phyloP scores from a whole-genome alignment of 306 rosid species.

The Malus orientalis region DNA sequence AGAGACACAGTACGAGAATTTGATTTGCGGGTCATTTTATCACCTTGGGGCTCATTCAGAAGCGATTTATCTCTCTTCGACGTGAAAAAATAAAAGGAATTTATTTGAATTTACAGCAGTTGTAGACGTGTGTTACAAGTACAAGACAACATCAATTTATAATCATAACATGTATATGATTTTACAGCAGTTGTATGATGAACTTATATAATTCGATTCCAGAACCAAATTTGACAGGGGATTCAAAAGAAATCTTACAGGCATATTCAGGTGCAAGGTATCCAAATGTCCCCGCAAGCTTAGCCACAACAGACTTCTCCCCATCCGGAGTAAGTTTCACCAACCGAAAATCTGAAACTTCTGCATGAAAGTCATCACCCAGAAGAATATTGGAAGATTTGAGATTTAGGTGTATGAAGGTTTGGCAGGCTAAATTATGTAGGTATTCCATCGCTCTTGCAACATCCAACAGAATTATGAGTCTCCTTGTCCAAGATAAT shows the following conservation, averaged over 20 bases:
- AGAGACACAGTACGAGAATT: neutral
- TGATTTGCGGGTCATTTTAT: neutral
- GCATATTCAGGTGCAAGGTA: constrained; percentile 92
- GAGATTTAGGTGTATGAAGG: constrained; percentile 76
- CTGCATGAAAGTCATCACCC: constrained; percentile 59
- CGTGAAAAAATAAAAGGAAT: neutral
- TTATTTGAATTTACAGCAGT: neutral
- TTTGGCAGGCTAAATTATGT: constrained; percentile 59
- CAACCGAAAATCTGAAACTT: constrained; percentile 77
- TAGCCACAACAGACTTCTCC: constrained; percentile 56
- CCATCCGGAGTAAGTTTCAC: constrained; percentile 81
- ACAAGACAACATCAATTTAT: neutral
- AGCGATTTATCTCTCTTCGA: neutral
- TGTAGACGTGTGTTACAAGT: neutral
- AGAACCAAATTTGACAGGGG: neutral
- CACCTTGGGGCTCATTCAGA: neutral
- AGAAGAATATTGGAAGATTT: constrained; percentile 80
- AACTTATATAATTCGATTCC: neutral
- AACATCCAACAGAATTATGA: constrained; percentile 72
- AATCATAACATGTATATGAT: too few relatives aligned
- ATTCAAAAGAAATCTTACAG: constrained; percentile 25
- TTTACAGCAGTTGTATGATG: neutral
- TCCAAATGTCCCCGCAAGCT: constrained; percentile 83
- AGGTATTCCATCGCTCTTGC: constrained; percentile 78
- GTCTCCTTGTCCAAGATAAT: constrained; percentile 63